Conservation (phyloP, 1,139 yeast species). For the Yamadazyma jaroonii region DNA sequence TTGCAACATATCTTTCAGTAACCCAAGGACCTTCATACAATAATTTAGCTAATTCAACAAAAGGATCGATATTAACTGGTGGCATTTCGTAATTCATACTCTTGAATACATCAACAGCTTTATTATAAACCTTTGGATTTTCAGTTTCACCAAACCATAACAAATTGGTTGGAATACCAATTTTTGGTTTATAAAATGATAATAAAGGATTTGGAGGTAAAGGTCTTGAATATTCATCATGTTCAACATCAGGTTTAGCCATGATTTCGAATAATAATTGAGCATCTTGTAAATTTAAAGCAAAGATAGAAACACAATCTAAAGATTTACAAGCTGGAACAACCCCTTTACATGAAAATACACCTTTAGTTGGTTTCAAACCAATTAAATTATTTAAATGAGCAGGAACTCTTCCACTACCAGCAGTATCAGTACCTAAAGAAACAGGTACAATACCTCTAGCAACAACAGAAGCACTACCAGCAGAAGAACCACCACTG, state of each 20-base stretch:
- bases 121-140: constrained; percentile 65
- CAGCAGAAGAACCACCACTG: constrained; percentile 93
- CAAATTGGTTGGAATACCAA: constrained; percentile 73
- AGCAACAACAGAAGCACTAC: constrained; percentile 89
- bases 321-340: constrained; percentile 97
- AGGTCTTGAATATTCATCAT: constrained; percentile 77
- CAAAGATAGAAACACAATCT: constrained; percentile 86
- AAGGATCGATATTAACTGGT: constrained; percentile 66
- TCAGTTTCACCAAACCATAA: constrained; percentile 79
- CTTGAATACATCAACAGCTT: constrained; percentile 58
- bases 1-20: constrained; percentile 87
- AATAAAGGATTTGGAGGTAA: constrained; percentile 66
- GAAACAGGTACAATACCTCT: constrained; percentile 86
- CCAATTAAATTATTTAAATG: constrained; percentile 89
- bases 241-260: constrained; percentile 67
- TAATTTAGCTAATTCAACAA: constrained; percentile 80
- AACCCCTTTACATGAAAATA: constrained; percentile 80
- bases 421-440: constrained; percentile 98
- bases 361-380: constrained; percentile 87
- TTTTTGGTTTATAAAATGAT: constrained; percentile 55
- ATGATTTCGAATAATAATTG: constrained; percentile 68
- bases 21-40: constrained; percentile 99
- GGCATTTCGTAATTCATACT: constrained; percentile 52
- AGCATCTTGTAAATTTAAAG: constrained; percentile 78
- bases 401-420: constrained; percentile 98